A percentile compares a stretch with the other conserved stretches of the same genome.
phyloP scores from a whole-genome alignment of 257 asterid genomes.

The Mitragyna speciosa region DNA sequence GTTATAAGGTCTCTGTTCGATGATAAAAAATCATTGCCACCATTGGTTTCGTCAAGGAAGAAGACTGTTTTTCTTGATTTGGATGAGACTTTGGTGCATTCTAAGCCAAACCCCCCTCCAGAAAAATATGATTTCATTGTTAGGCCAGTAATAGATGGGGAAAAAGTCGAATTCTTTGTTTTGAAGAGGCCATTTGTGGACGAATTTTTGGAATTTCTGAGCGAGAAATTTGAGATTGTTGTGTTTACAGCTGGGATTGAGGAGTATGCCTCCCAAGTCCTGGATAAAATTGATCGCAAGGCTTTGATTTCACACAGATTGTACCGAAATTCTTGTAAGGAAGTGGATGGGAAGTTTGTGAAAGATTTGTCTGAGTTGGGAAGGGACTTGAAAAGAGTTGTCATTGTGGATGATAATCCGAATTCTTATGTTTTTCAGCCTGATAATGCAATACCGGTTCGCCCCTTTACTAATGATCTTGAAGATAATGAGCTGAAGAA shows the following conservation, averaged over 20 bases:
- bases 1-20: constrained; percentile 42
- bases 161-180: constrained; percentile 62
- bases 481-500: constrained; percentile 68
- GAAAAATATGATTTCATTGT: constrained; percentile 75
- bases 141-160: constrained; percentile 75
- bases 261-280: constrained; percentile 81
- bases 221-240: constrained; percentile 65
- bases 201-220: constrained; percentile 55
- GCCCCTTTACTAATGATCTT: constrained; percentile 62
- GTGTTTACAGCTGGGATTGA: constrained; percentile 86
- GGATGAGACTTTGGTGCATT: constrained; percentile 88
- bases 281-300: constrained; percentile 66
- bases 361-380: constrained; percentile 76
- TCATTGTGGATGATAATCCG: constrained; percentile 90
- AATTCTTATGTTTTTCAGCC: constrained; percentile 72
- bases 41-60: constrained; percentile 29
- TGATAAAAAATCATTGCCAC: constrained; percentile 49
- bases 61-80: constrained; percentile 78
- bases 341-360: constrained; percentile 70
- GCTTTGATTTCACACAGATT: constrained; percentile 57
- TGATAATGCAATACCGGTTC: constrained; percentile 66
- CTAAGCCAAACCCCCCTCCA: constrained; percentile 49
- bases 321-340: constrained; percentile 75
- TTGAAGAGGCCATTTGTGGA: constrained; percentile 82
- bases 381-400: constrained; percentile 59